Conservation (phyloP, 2,329 filamentous ascomycete genomes). For the Orbilia oligospora region DNA sequence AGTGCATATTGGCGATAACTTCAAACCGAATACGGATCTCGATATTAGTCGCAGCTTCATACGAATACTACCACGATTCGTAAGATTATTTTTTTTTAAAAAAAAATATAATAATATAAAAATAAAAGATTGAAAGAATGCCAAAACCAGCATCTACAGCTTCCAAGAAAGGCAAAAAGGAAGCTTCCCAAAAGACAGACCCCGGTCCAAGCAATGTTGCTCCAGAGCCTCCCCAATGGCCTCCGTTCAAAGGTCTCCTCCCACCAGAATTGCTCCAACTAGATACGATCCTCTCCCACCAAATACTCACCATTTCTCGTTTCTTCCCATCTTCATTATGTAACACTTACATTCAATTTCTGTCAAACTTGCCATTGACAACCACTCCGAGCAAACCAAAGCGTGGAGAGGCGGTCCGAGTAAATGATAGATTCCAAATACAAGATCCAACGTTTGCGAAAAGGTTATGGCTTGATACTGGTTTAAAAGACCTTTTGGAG, state of each 20-base stretch:
- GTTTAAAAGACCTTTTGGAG: constrained; percentile 75
- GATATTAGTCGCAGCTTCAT: neutral
- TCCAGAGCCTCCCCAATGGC: constrained; percentile 75
- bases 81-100: too few relatives aligned
- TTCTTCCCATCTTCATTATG: constrained; percentile 83
- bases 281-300: constrained; percentile 72
- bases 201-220: constrained; percentile 60
- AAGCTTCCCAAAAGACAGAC: constrained; percentile 3
- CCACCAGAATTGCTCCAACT: constrained; percentile 77
- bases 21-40: too few relatives aligned
- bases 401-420: constrained; percentile 82
- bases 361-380: constrained; percentile 77
- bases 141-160: constrained; percentile 33
- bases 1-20: neutral
- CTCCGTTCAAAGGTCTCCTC: constrained; percentile 77
- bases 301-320: constrained; percentile 80
- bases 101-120: neutral
- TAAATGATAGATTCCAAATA: constrained; percentile 91
- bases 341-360: constrained; percentile 81
- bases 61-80: neutral
- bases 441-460: constrained; percentile 81
- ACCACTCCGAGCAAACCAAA: constrained; percentile 86
- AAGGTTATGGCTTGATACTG: constrained; percentile 82
- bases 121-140: constrained; percentile 20
- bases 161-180: constrained; percentile 51